These are phyloP conservation scores for Lagenaria siceraria DNA, from an alignment of 306 rosid species.

Conservation along the genomic window DNA sequence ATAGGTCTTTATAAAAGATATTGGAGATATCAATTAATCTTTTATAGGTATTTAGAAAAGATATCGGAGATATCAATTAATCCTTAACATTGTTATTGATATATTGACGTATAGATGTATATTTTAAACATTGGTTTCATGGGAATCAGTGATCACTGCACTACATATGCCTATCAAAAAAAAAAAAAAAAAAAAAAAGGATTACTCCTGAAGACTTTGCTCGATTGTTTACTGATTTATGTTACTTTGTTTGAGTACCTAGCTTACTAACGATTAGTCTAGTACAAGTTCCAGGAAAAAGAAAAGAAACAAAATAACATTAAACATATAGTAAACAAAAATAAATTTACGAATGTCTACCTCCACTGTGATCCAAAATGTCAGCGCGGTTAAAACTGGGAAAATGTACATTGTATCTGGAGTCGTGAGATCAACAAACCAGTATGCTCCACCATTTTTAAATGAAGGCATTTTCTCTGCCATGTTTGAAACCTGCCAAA, in stretches of 20 bases:
- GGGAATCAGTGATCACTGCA: background rate
- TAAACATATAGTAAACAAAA: background rate
- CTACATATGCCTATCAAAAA: background rate
- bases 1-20: no score
- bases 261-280: background rate
- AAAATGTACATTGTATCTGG: conserved; percentile 58
- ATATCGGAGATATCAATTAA: no score
- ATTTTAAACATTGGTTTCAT: no score
- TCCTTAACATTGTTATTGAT: no score
- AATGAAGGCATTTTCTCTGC: conserved; percentile 85
- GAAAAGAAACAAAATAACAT: background rate
- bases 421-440: conserved; percentile 87
- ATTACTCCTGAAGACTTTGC: background rate
- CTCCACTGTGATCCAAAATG: conserved; percentile 82
- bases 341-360: conserved; percentile 25
- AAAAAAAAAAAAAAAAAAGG: no score
- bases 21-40: no score
- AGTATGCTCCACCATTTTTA: conserved; percentile 73
- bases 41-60: no score
- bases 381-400: conserved; percentile 62
- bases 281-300: background rate
- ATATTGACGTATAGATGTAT: no score
- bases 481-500: conserved; percentile 65
- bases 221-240: background rate
- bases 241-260: background rate